phyloP scores from a whole-genome alignment of 31 red algal genomes.

The Odonthalia washingtoniensis region DNA sequence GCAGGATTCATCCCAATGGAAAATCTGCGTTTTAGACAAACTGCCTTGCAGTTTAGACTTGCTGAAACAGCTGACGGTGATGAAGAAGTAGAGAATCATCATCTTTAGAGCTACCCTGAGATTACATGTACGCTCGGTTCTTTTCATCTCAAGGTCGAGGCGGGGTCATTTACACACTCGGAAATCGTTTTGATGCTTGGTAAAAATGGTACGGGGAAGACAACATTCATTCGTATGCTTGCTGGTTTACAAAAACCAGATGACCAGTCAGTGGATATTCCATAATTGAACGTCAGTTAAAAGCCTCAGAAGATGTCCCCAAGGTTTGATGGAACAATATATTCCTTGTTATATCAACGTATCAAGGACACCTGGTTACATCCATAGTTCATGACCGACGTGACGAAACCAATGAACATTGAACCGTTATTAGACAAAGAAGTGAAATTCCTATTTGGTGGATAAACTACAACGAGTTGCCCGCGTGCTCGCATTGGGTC shows the following conservation, averaged over 20 bases:
- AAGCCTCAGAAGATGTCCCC: slow-evolving; percentile 99
- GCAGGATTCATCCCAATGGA: slow-evolving; percentile 99
- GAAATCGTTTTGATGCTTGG: slow-evolving; percentile 99
- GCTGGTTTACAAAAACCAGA: slow-evolving; percentile 92
- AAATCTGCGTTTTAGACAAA: slow-evolving; percentile 95
- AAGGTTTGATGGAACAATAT: slow-evolving; percentile 95
- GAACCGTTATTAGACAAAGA: slow-evolving; percentile 91
- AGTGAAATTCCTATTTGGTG: slow-evolving; percentile 94
- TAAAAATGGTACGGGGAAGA: slow-evolving; percentile 99
- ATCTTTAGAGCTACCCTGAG: slow-evolving; percentile 85
- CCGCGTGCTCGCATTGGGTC: slow-evolving; percentile 92
- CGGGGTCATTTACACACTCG: slow-evolving; percentile 96
- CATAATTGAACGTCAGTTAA: slow-evolving; percentile 97
- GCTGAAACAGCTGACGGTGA: slow-evolving; percentile 89
- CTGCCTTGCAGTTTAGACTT: slow-evolving; percentile 86
- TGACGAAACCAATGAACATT: slow-evolving; percentile 93
- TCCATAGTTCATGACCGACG: slow-evolving; percentile 97
- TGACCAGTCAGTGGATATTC: slow-evolving; percentile 75
- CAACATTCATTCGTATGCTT: slow-evolving; percentile 98
- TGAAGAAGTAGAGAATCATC: slow-evolving; percentile 82
- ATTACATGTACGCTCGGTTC: slow-evolving; percentile 89
- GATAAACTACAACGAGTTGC: slow-evolving; percentile 98
- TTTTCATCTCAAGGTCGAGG: slow-evolving; percentile 85
- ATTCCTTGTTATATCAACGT: slow-evolving; percentile 84
- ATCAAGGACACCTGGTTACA: slow-evolving; percentile 89